Evolutionary conservation across 83 land plant species (phyloP), one percentile per base, ranked within the genome.

Genomic region (Isoetes engelmannii): DNA sequence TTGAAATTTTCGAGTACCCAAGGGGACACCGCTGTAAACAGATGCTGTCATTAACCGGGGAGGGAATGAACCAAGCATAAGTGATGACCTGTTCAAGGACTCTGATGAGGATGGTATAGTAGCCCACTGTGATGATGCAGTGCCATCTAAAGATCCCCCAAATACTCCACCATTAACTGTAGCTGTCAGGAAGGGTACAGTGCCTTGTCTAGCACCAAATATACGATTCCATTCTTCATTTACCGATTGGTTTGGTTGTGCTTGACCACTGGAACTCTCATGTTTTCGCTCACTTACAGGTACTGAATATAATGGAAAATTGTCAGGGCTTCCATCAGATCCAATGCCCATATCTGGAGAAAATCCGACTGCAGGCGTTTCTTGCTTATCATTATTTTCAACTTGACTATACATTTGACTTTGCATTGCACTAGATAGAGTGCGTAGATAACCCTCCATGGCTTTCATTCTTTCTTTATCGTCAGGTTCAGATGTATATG

Each of bases 231-330:
- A 75, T 47, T 82, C 84, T 63, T 79, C 84, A 75, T 75, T 75
- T 15, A 57, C 54, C 5, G 81, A 77, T 19, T 60, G 64, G 51
- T 66, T 73, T 45, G 65, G 48, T 63, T 63, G 74, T 6, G 75
- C 57, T 20, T 37, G 41, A 45, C 70, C 58, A 55, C 75, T 44
- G 44, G 72, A 51, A n/a, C 8, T 63, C 19, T 79, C 82, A 60
- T 41, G 28, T 48, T 67, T 72, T 65, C 49, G 79, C 54, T 82
- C 84, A 80, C 21, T 75, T 65, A 82, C 65, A 41, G 86, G 82
- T 43, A 84, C 82, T 20, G 87, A 87, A 77, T 95, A 95, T 13
- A 92, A 50, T 41, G 97, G 99, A 54, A 95, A 82, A 46, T 92
- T 88, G 72, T 89, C 99, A 10, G 94, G 80, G 68, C 90, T 77